phyloP scores from a whole-genome alignment of 768 basidiomycete genomes.

The Trametes punicea region DNA sequence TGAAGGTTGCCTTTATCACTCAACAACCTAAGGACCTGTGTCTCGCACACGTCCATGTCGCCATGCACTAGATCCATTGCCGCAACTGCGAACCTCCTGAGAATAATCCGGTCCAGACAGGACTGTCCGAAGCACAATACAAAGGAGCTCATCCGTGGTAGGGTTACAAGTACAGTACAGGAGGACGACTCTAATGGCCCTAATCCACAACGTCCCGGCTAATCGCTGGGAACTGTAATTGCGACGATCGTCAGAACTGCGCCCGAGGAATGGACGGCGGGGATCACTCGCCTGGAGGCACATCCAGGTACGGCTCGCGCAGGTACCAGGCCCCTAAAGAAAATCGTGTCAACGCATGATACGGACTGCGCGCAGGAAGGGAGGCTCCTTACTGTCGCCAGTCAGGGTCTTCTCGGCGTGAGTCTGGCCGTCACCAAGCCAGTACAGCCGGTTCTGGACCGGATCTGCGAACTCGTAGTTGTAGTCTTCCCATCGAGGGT shows the following conservation, averaged over 20 bases:
- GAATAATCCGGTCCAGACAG: no score
- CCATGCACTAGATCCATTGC: no score
- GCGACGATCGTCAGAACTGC: not conserved
- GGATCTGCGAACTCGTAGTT: conserved; percentile 45
- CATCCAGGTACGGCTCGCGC: conserved; percentile 16
- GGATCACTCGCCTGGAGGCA: conserved; percentile 17
- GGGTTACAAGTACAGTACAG: no score
- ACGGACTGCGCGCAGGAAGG: not conserved
- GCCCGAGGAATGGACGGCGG: not conserved
- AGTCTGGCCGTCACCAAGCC: conserved; percentile 58
- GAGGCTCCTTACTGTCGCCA: conserved; percentile 26
- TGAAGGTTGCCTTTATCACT: no score
- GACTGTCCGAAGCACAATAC: no score
- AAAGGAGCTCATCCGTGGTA: no score
- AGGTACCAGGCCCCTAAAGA: conserved; percentile 24
- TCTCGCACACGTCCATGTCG: no score
- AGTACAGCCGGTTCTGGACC: conserved; percentile 48
- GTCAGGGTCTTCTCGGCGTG: conserved; percentile 41
- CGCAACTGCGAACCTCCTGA: no score
- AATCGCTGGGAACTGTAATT: not conserved
- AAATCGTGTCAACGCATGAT: no score
- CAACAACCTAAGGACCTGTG: no score
- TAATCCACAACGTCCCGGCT: no score
- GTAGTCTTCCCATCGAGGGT: conserved; percentile 64
- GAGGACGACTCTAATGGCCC: no score